Conservation (phyloP, 495 filamentous ascomycete species). For the Viridothelium virens region DNA sequence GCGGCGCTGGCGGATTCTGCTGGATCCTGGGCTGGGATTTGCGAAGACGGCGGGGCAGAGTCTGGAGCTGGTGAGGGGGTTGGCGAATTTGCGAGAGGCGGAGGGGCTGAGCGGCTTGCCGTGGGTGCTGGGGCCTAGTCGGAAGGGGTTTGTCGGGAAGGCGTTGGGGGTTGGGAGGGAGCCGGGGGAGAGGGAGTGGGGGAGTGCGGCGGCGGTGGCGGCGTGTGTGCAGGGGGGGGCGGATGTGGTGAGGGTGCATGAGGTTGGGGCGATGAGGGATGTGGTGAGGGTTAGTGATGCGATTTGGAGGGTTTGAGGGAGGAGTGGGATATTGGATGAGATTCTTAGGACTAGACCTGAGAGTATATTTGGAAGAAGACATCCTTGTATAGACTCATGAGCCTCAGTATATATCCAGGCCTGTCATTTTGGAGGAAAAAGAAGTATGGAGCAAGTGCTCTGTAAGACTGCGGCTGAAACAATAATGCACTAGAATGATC, state of each 20-base stretch:
- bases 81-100: conserved; percentile 54
- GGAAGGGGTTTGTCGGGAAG: conserved; percentile 81
- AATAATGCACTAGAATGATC: no score
- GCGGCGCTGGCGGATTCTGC: conserved; percentile 83
- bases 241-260: conserved; percentile 92
- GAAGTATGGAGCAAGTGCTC: no score
- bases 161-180: conserved; percentile 65
- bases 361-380: no score
- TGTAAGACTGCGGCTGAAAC: no score
- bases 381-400: no score
- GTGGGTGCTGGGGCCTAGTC: conserved; percentile 83
- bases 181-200: conserved; percentile 61
- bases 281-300: conserved; percentile 87
- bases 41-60: conserved; percentile 78
- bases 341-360: no score
- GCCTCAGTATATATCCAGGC: no score
- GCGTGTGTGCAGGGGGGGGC: conserved; percentile 86
- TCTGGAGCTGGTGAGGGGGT: conserved; percentile 61
- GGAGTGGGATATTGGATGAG: no score
- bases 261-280: conserved; percentile 81
- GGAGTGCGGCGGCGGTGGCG: conserved; percentile 81
- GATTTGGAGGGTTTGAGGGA: conserved; percentile 42
- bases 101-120: conserved; percentile 60
- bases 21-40: conserved; percentile 92
- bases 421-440: no score